Percentiles rank a stretch among this genome's conserved stretches.
These are phyloP conservation scores for Neurospora crassa DNA, from an alignment of 2,329 filamentous ascomycete genomes.

Conservation along the genomic window DNA sequence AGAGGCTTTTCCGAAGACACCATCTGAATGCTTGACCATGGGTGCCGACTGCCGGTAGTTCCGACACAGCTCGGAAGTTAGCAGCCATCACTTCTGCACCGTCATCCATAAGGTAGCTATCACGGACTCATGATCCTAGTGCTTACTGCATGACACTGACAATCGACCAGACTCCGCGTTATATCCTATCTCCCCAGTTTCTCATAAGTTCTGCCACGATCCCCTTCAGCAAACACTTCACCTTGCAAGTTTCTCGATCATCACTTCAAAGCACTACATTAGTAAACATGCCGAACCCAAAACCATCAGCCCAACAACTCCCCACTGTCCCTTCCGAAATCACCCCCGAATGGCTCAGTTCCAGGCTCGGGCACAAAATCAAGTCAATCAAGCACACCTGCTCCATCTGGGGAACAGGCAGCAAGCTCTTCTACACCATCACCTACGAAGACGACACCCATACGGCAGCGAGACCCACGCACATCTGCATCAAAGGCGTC, in stretches of 20 bases:
- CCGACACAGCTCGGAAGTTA: background rate
- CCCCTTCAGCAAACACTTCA: background rate
- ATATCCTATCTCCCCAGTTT: background rate
- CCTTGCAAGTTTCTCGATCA: background rate
- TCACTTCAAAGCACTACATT: background rate
- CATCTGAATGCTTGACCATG: background rate
- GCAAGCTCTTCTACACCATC: slow-evolving; percentile 22
- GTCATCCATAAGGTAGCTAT: background rate
- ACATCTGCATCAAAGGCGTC: slow-evolving; percentile 29
- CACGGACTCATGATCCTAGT: background rate
- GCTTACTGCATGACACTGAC: background rate
- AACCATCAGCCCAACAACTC: slow-evolving; percentile 9
- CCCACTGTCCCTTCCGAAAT: slow-evolving; percentile 16
- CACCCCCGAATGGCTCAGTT: slow-evolving; percentile 19
- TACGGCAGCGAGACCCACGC: slow-evolving; percentile 5
- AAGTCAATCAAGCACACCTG: slow-evolving; percentile 16
- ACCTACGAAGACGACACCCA: slow-evolving; percentile 19
- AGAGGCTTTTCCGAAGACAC: background rate
- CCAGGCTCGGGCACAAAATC: slow-evolving; percentile 20
- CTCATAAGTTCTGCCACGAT: background rate
- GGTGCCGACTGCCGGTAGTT: background rate
- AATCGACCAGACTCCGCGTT: background rate
- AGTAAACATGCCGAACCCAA: background rate
- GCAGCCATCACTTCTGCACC: background rate
- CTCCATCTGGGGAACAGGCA: slow-evolving; percentile 19